Conservation (phyloP, 768 basidiomycete species). For the Cystobasidium ongulense region DNA sequence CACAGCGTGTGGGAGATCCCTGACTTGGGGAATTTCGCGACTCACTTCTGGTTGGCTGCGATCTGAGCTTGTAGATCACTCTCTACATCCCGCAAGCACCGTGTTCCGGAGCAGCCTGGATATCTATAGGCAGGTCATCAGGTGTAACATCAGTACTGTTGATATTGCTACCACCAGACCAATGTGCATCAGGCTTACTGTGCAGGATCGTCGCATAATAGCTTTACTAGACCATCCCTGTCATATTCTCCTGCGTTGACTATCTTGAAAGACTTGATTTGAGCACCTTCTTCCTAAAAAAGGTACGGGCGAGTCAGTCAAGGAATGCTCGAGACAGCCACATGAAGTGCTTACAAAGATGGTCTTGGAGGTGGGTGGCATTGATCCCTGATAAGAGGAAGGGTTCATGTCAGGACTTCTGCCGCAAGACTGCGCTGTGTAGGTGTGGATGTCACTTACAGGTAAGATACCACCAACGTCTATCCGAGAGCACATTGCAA, state of each 20-base stretch:
- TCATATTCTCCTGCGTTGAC: constrained; percentile 76
- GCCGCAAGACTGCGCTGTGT: not conserved
- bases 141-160: not conserved
- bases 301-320: too few species aligned
- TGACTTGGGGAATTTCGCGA: not conserved
- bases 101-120: constrained; percentile 75
- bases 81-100: constrained; percentile 80
- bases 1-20: not conserved
- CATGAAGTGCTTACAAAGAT: constrained; percentile 53
- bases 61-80: constrained; percentile 91
- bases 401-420: not conserved
- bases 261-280: constrained; percentile 84
- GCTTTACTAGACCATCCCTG: constrained; percentile 60
- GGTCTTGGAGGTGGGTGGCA: constrained; percentile 86
- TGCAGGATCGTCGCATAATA: constrained; percentile 73
- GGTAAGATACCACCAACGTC: constrained; percentile 34
- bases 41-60: constrained; percentile 85
- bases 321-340: too few species aligned
- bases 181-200: constrained; percentile 41
- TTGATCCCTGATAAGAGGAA: constrained; percentile 45
- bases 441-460: not conserved
- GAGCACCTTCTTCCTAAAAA: constrained; percentile 69
- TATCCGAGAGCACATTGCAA: constrained; percentile 46
- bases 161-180: not conserved
- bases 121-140: constrained; percentile 46